These are phyloP conservation scores for Ceratocystis destructans DNA, from an alignment of 2,329 filamentous ascomycete genomes.

Conservation along the genomic window DNA sequence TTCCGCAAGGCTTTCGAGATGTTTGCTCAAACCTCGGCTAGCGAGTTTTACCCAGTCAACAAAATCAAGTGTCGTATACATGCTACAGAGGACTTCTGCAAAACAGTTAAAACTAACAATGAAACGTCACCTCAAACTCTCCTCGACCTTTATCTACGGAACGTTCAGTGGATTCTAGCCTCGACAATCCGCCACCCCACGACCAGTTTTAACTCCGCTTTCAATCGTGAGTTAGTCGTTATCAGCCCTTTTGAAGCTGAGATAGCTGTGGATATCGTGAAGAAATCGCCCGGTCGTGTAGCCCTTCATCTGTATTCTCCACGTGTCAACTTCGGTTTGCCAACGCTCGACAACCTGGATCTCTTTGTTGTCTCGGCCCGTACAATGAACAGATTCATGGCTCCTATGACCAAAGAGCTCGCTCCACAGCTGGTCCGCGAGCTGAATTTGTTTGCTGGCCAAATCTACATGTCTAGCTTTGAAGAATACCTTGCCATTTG, in stretches of 20 bases:
- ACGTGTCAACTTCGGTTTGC: slow-evolving; percentile 28
- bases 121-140: background rate
- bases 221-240: slow-evolving; percentile 31
- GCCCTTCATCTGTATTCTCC: slow-evolving; percentile 40
- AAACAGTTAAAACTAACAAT: slow-evolving; percentile 27
- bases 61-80: slow-evolving; percentile 31
- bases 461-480: slow-evolving; percentile 45
- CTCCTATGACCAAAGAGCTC: slow-evolving; percentile 18
- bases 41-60: slow-evolving; percentile 11
- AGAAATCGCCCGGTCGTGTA: slow-evolving; percentile 24
- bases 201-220: background rate
- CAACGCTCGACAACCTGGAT: slow-evolving; percentile 33
- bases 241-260: slow-evolving; percentile 51
- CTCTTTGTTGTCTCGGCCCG: slow-evolving; percentile 30
- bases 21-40: background rate
- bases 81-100: slow-evolving; percentile 38
- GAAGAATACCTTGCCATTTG: slow-evolving; percentile 42
- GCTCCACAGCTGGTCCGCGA: slow-evolving; percentile 28
- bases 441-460: slow-evolving; percentile 54
- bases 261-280: slow-evolving; percentile 31
- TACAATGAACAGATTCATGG: slow-evolving; percentile 6
- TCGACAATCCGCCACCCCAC: background rate
- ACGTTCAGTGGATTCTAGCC: slow-evolving; percentile 40
- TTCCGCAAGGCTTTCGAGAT: slow-evolving; percentile 36
- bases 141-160: slow-evolving; percentile 36